Percentiles rank a stretch among this genome's conserved stretches.
phyloP scores from a whole-genome alignment of 2,329 filamentous ascomycete species.

The Gaeumannomyces tritici region DNA sequence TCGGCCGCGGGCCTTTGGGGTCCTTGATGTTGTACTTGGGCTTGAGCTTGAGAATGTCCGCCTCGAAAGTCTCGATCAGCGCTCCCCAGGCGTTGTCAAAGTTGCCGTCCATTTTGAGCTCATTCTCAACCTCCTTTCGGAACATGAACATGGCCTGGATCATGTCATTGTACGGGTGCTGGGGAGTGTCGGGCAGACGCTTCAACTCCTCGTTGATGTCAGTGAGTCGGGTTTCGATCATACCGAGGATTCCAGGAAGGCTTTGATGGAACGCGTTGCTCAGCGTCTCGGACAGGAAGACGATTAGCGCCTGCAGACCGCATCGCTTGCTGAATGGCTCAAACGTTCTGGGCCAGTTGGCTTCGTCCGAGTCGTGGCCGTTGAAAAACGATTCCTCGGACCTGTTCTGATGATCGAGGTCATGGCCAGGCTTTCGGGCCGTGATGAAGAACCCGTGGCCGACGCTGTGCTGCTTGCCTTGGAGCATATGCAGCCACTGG shows the following conservation, averaged over 20 bases:
- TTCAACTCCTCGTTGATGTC: constrained; percentile 45
- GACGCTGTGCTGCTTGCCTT: constrained; percentile 49
- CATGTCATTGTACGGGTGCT: constrained; percentile 58
- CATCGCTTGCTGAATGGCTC: constrained; percentile 35
- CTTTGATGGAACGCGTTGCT: constrained; percentile 41
- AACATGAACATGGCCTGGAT: constrained; percentile 50
- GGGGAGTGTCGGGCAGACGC: constrained; percentile 55
- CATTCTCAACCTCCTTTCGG: constrained; percentile 38
- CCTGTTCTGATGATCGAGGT: constrained; percentile 38
- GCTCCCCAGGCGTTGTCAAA: constrained; percentile 35
- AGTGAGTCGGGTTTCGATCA: constrained; percentile 37
- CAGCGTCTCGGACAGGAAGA: constrained; percentile 41
- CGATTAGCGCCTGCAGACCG: constrained; percentile 42
- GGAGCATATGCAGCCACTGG: constrained; percentile 57
- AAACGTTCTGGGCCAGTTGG: constrained; percentile 39
- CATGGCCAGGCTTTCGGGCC: constrained; percentile 43
- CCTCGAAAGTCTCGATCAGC: constrained; percentile 41
- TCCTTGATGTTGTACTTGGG: constrained; percentile 31
- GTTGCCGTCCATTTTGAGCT: constrained; percentile 33
- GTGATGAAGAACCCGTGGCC: constrained; percentile 75
- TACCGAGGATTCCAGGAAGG: constrained; percentile 33
- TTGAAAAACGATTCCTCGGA: constrained; percentile 47
- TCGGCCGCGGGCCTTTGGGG: background rate
- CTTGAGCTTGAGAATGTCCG: constrained; percentile 34
- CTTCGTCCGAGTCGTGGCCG: constrained; percentile 5